phyloP scores from a whole-genome alignment of 2,329 filamentous ascomycete species.

The Cladosporium sp. region DNA sequence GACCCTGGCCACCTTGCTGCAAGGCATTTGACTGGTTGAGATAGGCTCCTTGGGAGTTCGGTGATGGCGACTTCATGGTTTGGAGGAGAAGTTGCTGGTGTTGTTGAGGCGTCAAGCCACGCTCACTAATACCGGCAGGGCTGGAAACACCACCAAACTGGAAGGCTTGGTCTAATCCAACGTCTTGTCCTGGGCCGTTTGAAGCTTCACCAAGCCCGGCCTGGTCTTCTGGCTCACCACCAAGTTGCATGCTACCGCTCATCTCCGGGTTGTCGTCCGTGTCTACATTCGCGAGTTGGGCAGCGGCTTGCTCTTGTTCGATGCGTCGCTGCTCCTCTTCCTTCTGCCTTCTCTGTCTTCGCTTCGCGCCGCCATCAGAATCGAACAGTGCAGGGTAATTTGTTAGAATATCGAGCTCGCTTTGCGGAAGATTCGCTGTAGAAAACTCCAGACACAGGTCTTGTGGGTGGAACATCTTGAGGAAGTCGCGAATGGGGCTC shows the following conservation, averaged over 20 bases:
- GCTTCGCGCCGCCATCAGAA: conserved; percentile 71
- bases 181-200: conserved; percentile 56
- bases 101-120: conserved; percentile 76
- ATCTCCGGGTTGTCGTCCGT: conserved; percentile 70
- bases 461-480: conserved; percentile 36
- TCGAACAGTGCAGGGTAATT: conserved; percentile 78
- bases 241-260: conserved; percentile 80
- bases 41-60: conserved; percentile 37
- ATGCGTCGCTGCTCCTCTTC: conserved; percentile 52
- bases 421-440: conserved; percentile 32
- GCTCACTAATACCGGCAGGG: conserved; percentile 58
- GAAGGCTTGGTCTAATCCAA: conserved; percentile 27
- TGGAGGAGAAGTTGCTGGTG: conserved; percentile 64
- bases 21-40: conserved; percentile 38
- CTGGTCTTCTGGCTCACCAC: conserved; percentile 84
- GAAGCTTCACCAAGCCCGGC: conserved; percentile 54
- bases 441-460: conserved; percentile 47
- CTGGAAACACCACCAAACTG: conserved; percentile 38
- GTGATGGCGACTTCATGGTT: conserved; percentile 43
- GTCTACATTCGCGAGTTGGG: conserved; percentile 41
- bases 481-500: conserved; percentile 31
- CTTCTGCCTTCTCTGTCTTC: conserved; percentile 65
- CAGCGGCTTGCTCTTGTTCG: conserved; percentile 50
- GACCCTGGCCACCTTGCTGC: conserved; percentile 44
- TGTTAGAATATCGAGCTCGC: conserved; percentile 49